A percentile compares a stretch with the other conserved stretches of the same genome.
These are phyloP conservation scores for Dispira parvispora DNA, from an alignment of 192 early-diverging fungal species.

Conservation along the genomic window DNA sequence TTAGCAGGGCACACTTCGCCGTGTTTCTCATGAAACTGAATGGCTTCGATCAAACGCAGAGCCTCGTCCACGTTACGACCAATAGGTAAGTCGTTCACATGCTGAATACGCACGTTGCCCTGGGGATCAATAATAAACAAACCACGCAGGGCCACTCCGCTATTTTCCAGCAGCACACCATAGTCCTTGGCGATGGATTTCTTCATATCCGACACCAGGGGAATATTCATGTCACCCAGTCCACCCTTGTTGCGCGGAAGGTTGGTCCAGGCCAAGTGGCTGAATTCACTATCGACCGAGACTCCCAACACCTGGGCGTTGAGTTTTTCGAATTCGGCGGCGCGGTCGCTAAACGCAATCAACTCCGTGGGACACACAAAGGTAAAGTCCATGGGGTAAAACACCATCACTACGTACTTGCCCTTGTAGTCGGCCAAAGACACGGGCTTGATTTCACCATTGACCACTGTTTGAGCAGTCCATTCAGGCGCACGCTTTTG, in stretches of 20 bases:
- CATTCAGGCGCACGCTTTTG: slow-evolving; percentile 14
- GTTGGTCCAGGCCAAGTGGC: slow-evolving; percentile 39
- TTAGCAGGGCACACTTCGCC: slow-evolving; percentile 42
- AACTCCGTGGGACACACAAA: slow-evolving; percentile 44
- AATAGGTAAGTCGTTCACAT: slow-evolving; percentile 41
- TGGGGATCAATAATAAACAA: slow-evolving; percentile 45
- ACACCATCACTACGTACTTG: slow-evolving; percentile 44
- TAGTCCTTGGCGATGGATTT: slow-evolving; percentile 33
- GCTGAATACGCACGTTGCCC: slow-evolving; percentile 34
- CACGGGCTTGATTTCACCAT: slow-evolving; percentile 17
- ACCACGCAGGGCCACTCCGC: slow-evolving; percentile 19
- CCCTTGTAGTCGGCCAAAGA: slow-evolving; percentile 21
- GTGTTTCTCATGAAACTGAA: slow-evolving; percentile 40
- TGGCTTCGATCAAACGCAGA: slow-evolving; percentile 39
- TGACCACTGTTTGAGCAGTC: slow-evolving; percentile 18
- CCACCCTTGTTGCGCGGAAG: slow-evolving; percentile 35
- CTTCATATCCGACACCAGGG: slow-evolving; percentile 33
- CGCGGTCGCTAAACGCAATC: slow-evolving; percentile 34
- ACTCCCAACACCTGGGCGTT: slow-evolving; percentile 34
- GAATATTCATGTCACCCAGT: slow-evolving; percentile 34
- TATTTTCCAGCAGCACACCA: slow-evolving; percentile 17
- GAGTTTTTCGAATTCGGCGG: slow-evolving; percentile 32
- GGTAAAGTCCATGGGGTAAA: slow-evolving; percentile 59
- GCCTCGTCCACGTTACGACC: slow-evolving; percentile 49
- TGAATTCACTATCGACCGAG: slow-evolving; percentile 32